A percentile compares a stretch with the other conserved stretches of the same genome.
Evolutionary conservation across 2,329 filamentous ascomycete genomes (phyloP).

Genomic region (Decorospora gaudefroyi): DNA sequence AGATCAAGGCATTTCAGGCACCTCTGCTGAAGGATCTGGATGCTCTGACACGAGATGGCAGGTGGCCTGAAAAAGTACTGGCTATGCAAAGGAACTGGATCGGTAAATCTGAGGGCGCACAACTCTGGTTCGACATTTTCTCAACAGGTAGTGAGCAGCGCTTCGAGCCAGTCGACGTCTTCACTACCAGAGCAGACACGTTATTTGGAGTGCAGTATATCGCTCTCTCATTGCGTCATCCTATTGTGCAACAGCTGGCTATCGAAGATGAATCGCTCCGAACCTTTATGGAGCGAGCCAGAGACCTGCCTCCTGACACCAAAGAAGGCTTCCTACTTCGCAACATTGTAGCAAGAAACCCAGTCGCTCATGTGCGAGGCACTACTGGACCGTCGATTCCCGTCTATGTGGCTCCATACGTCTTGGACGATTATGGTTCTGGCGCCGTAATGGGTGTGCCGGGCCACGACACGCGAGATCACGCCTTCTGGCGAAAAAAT

Average conservation of each 20-base stretch:
- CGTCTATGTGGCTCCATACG: conserved; percentile 82
- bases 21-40: conserved; percentile 72
- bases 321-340: conserved; percentile 70
- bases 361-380: conserved; percentile 59
- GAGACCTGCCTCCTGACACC: conserved; percentile 59
- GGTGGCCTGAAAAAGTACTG: conserved; percentile 82
- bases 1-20: conserved; percentile 78
- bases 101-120: conserved; percentile 74
- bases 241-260: conserved; percentile 66
- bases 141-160: conserved; percentile 43
- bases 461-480: conserved; percentile 77
- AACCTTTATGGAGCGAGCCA: conserved; percentile 65
- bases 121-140: conserved; percentile 70
- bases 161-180: conserved; percentile 67
- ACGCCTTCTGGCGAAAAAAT: conserved; percentile 79
- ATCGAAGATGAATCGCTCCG: conserved; percentile 64
- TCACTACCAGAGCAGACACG: conserved; percentile 84
- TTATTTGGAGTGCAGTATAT: conserved; percentile 86
- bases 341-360: conserved; percentile 41
- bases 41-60: conserved; percentile 62
- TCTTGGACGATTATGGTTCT: conserved; percentile 81
- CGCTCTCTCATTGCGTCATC: conserved; percentile 74
- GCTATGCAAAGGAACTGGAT: conserved; percentile 89
- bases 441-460: conserved; percentile 93
- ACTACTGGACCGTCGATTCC: conserved; percentile 62